phyloP scores from a whole-genome alignment of 305 asterid species.

The Petunia hybrid region DNA sequence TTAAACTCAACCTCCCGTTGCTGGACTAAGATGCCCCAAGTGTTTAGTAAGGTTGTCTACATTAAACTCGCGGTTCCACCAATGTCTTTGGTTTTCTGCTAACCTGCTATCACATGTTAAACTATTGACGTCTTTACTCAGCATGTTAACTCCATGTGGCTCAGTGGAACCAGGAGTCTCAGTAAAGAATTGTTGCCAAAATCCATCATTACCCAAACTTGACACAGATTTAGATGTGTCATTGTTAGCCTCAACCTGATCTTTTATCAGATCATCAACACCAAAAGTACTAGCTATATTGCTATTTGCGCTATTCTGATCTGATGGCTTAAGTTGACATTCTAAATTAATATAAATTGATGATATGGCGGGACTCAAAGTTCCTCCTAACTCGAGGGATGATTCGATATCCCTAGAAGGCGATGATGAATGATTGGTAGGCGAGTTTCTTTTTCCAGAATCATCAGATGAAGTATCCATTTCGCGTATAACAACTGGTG shows the following conservation, averaged over 20 bases:
- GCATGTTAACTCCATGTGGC: slow-evolving; percentile 42
- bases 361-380: slow-evolving; percentile 45
- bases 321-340: slow-evolving; percentile 37
- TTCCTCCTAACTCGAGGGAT: slow-evolving; percentile 37
- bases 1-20: slow-evolving; percentile 23
- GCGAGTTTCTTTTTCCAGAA: slow-evolving; percentile 50
- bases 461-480: slow-evolving; percentile 54
- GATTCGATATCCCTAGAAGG: slow-evolving; percentile 45
- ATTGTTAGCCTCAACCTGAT: slow-evolving; percentile 24
- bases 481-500: slow-evolving; percentile 48
- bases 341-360: slow-evolving; percentile 49
- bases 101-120: neutral
- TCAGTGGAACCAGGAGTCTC: slow-evolving; percentile 52
- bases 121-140: slow-evolving; percentile 25
- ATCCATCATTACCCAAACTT: slow-evolving; percentile 60
- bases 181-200: slow-evolving; percentile 78
- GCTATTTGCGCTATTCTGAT: slow-evolving; percentile 46
- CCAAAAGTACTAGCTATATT: slow-evolving; percentile 39
- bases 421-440: slow-evolving; percentile 44
- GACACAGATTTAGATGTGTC: slow-evolving; percentile 30
- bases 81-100: neutral
- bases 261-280: slow-evolving; percentile 29
- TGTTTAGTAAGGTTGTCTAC: slow-evolving; percentile 48
- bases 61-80: slow-evolving; percentile 29
- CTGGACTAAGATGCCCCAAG: slow-evolving; percentile 48